Evolutionary conservation across 2,329 filamentous ascomycete species (phyloP), one percentile per base, ranked within the genome.

Genomic region (Hirsutella minnesotensis): DNA sequence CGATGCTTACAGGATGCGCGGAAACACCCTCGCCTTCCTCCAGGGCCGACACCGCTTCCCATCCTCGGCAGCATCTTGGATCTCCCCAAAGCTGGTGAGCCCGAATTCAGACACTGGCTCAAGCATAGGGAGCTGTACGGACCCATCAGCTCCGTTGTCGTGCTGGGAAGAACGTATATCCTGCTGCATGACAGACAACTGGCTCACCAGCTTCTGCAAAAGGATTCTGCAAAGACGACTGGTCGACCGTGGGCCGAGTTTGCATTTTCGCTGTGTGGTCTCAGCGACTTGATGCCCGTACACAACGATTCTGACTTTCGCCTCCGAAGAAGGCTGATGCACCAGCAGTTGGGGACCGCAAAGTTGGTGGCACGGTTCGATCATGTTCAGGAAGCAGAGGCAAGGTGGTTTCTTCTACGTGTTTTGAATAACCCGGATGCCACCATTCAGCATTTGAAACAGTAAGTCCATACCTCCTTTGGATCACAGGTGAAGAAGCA

Each of bases 31-130:
- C 24, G 12, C 12, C 24, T 43, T 4, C 54, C 40, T 38, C 57
- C 45, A 43, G 56, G 45, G 43, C 60, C 47, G 51, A 54, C 41
- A 21, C 56, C 57, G 0, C 50, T 64, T 10, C 63, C 66, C 0
- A 29, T 72, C 2, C 38, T 72, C 13, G 69, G 69, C 9, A 72
- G 71, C 48, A 43, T 70, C n/a, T 51, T 53, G 4, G 67, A 72
- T 46, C 49, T 72, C 19, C 68, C 67, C 1, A 52, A 56, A 2
- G 39, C 46, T 3, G 55, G 52, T 4, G 44, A 47, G 15, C 53
- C 49, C 2, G 58, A 62, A 38, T 58, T 53, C 44, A 46, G 53
- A 22, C 58, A 61, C 40, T 63, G 59, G 58, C 35, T 57, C 5
- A 52, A 56, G 43, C 53, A 59, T 41, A 61, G 57, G 24, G 53